Evolutionary conservation across 2,329 filamentous ascomycete genomes (phyloP), one percentile per base, ranked within the genome.

Genomic region (Cercospora berteroae): DNA sequence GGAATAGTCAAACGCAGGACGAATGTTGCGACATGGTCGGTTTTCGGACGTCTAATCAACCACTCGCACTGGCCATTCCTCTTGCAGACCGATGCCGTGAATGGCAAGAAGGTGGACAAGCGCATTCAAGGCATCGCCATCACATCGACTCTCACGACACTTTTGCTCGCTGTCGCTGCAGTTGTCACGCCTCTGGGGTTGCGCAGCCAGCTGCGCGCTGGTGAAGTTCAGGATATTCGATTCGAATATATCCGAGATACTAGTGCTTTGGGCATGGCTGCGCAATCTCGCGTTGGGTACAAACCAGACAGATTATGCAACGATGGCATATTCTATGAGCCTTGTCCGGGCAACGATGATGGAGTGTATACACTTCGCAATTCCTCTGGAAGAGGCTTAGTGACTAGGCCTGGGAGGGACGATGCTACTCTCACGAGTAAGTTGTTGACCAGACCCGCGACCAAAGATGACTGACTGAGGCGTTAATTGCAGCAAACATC

Each of bases 21-120:
- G 1, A 67, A 67, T 50, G 65, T 42, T 18, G 65, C 65, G 3
- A 67, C 65, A 39, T 67, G 65, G 65, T 67, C 60, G 5, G 60
- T 67, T 5, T 67, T 67, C 16, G 65, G 65, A 18, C 65, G 60
- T 20, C 60, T 67, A 1, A 67, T 67, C 60, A 63, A 67, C 50
- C 29, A 63, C n/a, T 67, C 65, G 6, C 33, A 60, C 16, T 67
- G 65, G 65, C 65, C 65, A 1, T 16, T 64, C 9, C 16, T 67
- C 6, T 42, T 67, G 9, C 65, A 63, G 55, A 63, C 65, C 25
- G 65, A 67, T 31, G 33, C 60, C 5, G 60, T 27, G 7, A 42
- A 52, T 18, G 52, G 60, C 36, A 50, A 25, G 6, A 67, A 67
- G 20, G 65, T 67, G 13, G 60, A 67, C 39, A 60, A 64, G 39